A percentile compares a stretch with the other conserved stretches of the same genome.
Evolutionary conservation across 2,329 filamentous ascomycete genomes (phyloP).

Genomic region (Pseudocercospora musae): DNA sequence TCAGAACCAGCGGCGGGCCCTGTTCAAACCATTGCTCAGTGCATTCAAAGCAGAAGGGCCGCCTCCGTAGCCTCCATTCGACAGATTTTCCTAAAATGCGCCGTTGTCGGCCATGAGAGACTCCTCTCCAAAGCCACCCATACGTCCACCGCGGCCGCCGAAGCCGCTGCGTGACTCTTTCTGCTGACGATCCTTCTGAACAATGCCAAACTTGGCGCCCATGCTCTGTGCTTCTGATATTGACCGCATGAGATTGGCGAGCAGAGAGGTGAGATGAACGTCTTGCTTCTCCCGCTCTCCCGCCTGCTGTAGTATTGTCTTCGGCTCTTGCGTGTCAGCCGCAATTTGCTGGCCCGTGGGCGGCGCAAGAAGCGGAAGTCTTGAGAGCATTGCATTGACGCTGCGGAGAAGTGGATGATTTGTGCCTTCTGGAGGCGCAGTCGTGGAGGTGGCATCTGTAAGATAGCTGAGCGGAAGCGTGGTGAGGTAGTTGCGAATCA

Average conservation of each 20-base stretch:
- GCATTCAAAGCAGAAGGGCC: neutral
- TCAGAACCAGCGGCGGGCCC: neutral
- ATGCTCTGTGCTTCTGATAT: constrained; percentile 68
- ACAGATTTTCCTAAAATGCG: constrained; percentile 16
- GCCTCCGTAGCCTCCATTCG: neutral
- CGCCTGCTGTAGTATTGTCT: constrained; percentile 24
- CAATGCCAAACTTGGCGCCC: constrained; percentile 65
- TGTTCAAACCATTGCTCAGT: neutral
- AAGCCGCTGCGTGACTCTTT: constrained; percentile 28
- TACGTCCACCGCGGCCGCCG: constrained; percentile 8
- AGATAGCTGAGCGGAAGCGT: constrained; percentile 65
- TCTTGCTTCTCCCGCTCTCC: constrained; percentile 78
- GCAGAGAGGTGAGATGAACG: constrained; percentile 71
- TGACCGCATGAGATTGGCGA: constrained; percentile 72
- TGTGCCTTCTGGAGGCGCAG: constrained; percentile 39
- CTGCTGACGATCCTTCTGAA: constrained; percentile 41
- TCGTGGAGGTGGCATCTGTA: constrained; percentile 42
- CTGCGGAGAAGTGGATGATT: constrained; percentile 77
- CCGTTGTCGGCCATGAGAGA: constrained; percentile 18
- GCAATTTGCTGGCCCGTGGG: constrained; percentile 60
- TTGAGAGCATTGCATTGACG: constrained; percentile 79
- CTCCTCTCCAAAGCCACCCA: constrained; percentile 21
- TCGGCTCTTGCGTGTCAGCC: constrained; percentile 56
- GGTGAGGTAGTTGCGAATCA: constrained; percentile 67
- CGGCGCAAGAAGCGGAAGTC: constrained; percentile 79